Evolutionary conservation across 176 grass and related monocot genomes (phyloP), one percentile per base, ranked within the genome.

Genomic region (Eleusine indica): DNA sequence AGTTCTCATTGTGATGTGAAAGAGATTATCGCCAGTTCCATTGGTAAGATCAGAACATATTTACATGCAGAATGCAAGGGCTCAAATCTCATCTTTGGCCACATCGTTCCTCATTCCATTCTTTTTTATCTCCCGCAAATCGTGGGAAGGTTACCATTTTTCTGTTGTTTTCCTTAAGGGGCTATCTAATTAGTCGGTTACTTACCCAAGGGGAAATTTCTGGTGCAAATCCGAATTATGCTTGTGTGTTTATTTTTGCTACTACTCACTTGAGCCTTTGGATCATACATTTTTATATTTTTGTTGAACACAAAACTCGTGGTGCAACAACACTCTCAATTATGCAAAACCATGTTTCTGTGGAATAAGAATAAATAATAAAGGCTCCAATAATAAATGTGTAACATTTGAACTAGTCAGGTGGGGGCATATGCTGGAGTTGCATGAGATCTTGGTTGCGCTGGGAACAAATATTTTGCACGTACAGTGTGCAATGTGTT

Each of bases 381-480:
- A 35, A 35, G 32, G 32, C 32, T 35, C 32, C 32, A 35, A 2
- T 6, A 70, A 28, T 43, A 18, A 70, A 25, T 54, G 53, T n/a
- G 11, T 38, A 68, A 28, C 49, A 80, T 69, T 60, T 49, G 38
- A 49, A 57, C 28, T 47, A 12, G 21, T 35, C 43, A 3, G 22
- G 80, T 40, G 53, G 79, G 44, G 43, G 43, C 64, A 81, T 66
- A 71, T 28, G n/a, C 17, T 73, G 28, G 1, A 72, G 83, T 58
- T 77, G 73, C 83, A 90, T 74, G 48, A 66, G 71, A 82, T 82
- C 40, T 74, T 68, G 66, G 10, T 72, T 68, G 58, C 67, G 21
- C 19, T 73, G 29, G 62, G 66, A 82, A 89, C 44, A 78, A 82
- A 67, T 86, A 82, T 72, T 90, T 82, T 71, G 77, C 51, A 73